Evolutionary conservation across 495 filamentous ascomycete species (phyloP).

Genomic region (Pyronema domesticum): DNA sequence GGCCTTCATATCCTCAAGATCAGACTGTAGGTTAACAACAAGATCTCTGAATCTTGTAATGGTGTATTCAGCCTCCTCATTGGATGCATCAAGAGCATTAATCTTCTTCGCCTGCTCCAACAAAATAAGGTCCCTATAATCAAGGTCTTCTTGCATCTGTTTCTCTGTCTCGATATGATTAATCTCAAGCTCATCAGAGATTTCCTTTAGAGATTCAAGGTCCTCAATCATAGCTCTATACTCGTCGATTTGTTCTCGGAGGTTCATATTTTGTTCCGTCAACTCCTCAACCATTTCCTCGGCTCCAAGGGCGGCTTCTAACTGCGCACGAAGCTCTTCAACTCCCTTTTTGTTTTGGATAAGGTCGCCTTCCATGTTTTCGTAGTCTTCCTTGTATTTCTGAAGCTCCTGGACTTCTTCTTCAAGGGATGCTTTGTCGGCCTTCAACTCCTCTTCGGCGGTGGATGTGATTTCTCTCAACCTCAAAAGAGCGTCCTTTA

Average conservation of each 20-base stretch:
- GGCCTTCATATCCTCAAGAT: conserved; percentile 78
- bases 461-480: conserved; percentile 75
- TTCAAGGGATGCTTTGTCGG: conserved; percentile 61
- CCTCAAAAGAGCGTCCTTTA: conserved; percentile 70
- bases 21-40: conserved; percentile 66
- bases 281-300: conserved; percentile 91
- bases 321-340: conserved; percentile 74
- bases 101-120: conserved; percentile 53
- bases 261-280: conserved; percentile 61
- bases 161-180: conserved; percentile 86
- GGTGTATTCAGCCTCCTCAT: conserved; percentile 80
- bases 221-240: conserved; percentile 66
- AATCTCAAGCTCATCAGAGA: conserved; percentile 83
- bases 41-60: conserved; percentile 73
- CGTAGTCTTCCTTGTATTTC: conserved; percentile 50
- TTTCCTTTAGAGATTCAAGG: conserved; percentile 68
- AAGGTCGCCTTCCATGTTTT: conserved; percentile 51
- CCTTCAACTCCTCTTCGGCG: conserved; percentile 59
- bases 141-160: conserved; percentile 83
- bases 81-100: conserved; percentile 48
- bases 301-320: conserved; percentile 69
- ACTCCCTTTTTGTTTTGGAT: conserved; percentile 54
- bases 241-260: conserved; percentile 68
- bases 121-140: conserved; percentile 60
- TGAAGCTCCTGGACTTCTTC: conserved; percentile 58